Conservation (phyloP, 2,329 filamentous ascomycete species). For the Emmonsia crescens region DNA sequence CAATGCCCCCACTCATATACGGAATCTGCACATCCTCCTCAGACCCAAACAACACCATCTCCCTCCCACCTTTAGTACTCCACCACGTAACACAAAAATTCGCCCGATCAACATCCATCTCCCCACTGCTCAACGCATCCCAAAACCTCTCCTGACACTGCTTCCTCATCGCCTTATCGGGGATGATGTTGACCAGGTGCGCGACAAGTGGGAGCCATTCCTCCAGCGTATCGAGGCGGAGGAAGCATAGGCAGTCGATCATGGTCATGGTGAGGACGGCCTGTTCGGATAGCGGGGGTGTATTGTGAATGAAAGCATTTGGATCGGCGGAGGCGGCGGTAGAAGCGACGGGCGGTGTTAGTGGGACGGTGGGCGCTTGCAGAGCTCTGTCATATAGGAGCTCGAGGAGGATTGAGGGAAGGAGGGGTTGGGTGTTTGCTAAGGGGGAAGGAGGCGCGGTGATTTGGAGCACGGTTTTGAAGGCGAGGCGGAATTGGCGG, state of each 20-base stretch:
- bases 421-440: constrained; percentile 58
- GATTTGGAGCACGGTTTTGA: constrained; percentile 73
- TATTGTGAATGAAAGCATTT: constrained; percentile 19
- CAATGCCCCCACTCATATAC: constrained; percentile 48
- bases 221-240: constrained; percentile 58
- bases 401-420: constrained; percentile 73
- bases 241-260: constrained; percentile 65
- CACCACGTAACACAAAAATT: constrained; percentile 77
- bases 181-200: constrained; percentile 53
- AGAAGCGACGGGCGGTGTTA: constrained; percentile 19
- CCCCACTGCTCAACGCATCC: constrained; percentile 66
- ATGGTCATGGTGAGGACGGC: constrained; percentile 65
- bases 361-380: constrained; percentile 42
- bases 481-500: constrained; percentile 78
- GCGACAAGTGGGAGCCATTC: constrained; percentile 72
- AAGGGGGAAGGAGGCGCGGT: constrained; percentile 69
- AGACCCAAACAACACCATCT: constrained; percentile 42
- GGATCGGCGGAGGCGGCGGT: constrained; percentile 19
- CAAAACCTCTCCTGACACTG: constrained; percentile 62
- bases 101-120: constrained; percentile 80
- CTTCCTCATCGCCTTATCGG: constrained; percentile 51
- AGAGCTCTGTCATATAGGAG: constrained; percentile 58
- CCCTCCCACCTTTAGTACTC: constrained; percentile 54
- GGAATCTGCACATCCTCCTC: constrained; percentile 24
- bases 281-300: constrained; percentile 56